Base-by-base conservation (phyloP, 495 filamentous ascomycete genomes). In the Aspergillus diversus region DNA sequence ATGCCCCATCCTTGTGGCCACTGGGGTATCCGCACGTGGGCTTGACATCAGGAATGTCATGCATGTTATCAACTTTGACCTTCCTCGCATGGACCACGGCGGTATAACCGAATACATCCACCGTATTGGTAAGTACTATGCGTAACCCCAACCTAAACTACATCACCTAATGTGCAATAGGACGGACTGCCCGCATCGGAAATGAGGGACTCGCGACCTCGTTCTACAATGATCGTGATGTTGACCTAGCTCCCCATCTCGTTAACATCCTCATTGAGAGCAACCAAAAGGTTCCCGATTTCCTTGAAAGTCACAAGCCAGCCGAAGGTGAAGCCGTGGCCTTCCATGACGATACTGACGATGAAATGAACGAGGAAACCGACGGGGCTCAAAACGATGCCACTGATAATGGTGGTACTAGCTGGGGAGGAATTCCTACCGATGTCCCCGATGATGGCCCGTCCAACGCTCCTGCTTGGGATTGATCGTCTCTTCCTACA, bases 61-160 rank as follows among this genome's bases (percentile, higher is more conserved):
- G 82, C 91, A 97, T 66, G 89, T 99, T 60, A 88, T 99, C 81
- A 98, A 99, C 75, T 97, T 86, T 66, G 92, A 97, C 53, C 80
- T 98, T 4, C 95, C 94, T 0, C 81, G 76, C 21, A 66, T 73
- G 5, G 69, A 79, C 3, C 79, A 92, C 65, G 93, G 92, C n/a
- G 95, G 94, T 5, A 97, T 98, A 50, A 84, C 91, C 55, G 95
- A 98, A 68, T 98, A 99, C 68, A 84, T 90, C 59, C 95, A 99
- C 68, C 91, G 95, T 42, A 99, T 98, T 73, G 94, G 89, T 91
- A 82, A 73, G 83, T 33, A 12, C 16, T 53, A 15, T 42, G 12
- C 33, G 11, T 31, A n/a, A 33, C 12, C n/a, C 15, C 11, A 4
- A 21, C 21, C 39, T 15, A 4, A 7, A 16, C 13, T 17, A 43